These are phyloP conservation scores for Cylindricascospora bacillispora DNA, from an alignment of 1,139 yeast genomes.

Conservation along the genomic window DNA sequence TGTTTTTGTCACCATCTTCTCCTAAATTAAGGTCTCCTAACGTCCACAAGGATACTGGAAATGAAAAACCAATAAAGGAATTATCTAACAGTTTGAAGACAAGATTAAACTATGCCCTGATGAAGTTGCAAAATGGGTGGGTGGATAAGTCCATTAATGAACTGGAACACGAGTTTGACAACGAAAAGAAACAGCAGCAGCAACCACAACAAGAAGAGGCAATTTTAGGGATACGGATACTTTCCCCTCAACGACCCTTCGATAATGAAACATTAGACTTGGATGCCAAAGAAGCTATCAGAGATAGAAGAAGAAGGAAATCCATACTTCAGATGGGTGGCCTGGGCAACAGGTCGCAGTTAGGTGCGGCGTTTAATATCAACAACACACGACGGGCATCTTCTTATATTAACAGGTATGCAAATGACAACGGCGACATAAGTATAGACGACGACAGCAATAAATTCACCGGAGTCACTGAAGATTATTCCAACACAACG, in stretches of 20 bases:
- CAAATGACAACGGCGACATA: slow-evolving; percentile 3
- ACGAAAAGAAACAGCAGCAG: not conserved
- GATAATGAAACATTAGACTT: not conserved
- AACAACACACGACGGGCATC: slow-evolving; percentile 6
- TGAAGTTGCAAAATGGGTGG: slow-evolving; percentile 34
- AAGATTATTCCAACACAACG: not conserved
- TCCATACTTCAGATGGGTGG: not conserved
- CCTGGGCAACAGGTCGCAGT: not conserved
- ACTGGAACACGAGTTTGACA: slow-evolving; percentile 13
- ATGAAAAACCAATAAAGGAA: slow-evolving; percentile 28
- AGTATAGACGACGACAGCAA: not conserved
- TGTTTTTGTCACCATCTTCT: slow-evolving; percentile 27
- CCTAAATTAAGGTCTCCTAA: slow-evolving; percentile 29
- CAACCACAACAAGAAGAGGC: not conserved
- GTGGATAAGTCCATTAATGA: slow-evolving; percentile 28
- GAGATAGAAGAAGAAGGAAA: not conserved
- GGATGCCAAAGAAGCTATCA: no score
- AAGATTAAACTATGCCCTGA: slow-evolving; percentile 34
- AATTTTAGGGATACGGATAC: no score
- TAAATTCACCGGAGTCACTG: not conserved
- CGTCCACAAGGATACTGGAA: slow-evolving; percentile 14
- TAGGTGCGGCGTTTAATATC: no score
- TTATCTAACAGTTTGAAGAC: slow-evolving; percentile 33
- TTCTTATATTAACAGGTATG: slow-evolving; percentile 13
- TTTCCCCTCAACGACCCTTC: no score